A percentile compares a stretch with the other conserved stretches of the same genome.
Evolutionary conservation across 345 rosid genomes (phyloP).

Genomic region (Cochlearia excelsa): DNA sequence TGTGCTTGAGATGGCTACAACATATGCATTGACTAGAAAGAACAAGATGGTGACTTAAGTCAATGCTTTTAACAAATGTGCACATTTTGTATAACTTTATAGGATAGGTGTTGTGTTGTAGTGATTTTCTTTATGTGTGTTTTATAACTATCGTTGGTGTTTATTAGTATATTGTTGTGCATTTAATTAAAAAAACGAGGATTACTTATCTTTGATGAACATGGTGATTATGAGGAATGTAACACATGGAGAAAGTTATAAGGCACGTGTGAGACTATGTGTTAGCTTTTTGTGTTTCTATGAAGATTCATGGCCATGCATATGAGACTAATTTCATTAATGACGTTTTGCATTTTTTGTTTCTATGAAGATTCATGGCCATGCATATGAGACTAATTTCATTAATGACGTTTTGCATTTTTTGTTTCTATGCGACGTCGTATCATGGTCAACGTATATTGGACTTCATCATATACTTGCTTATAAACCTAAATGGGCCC

Average conservation of each 20-base stretch:
- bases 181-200: conserved; percentile 23
- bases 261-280: conserved; percentile 40
- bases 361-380: conserved; percentile 20
- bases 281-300: conserved; percentile 35
- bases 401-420: conserved; percentile 11
- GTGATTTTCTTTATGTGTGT: conserved; percentile 15
- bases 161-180: conserved; percentile 13
- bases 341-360: conserved; percentile 11
- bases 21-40: conserved; percentile 29
- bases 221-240: conserved; percentile 26
- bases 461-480: no score
- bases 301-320: conserved; percentile 30
- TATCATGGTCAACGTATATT: no score
- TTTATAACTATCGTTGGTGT: neutral
- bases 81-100: conserved; percentile 28
- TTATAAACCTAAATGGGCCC: no score
- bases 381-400: conserved; percentile 27
- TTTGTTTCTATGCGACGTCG: conserved; percentile 1
- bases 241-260: conserved; percentile 31
- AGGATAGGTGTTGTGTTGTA: conserved; percentile 1
- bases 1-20: conserved; percentile 25
- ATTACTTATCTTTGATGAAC: conserved; percentile 24
- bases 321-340: conserved; percentile 20
- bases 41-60: conserved; percentile 32
- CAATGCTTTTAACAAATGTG: conserved; percentile 24